Evolutionary conservation across 495 filamentous ascomycete genomes (phyloP).

Genomic region (Xylaria castorea): DNA sequence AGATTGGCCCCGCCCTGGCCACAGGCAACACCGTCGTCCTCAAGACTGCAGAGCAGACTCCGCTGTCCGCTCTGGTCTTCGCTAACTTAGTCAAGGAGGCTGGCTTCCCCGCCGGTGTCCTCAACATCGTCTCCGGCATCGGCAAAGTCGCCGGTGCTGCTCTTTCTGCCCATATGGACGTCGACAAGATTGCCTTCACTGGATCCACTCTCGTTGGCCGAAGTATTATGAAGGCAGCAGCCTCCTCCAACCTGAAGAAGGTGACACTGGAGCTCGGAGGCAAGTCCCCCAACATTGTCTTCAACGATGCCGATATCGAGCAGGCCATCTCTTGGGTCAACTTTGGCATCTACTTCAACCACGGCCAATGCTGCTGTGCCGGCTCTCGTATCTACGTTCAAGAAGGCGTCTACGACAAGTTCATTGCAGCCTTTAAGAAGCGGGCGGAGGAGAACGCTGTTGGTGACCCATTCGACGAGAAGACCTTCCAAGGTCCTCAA

Average conservation of each 20-base stretch:
- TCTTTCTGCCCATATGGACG: conserved; percentile 91
- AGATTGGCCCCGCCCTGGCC: conserved; percentile 92
- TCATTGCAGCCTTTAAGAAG: conserved; percentile 85
- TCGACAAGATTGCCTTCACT: conserved; percentile 99
- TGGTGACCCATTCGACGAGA: conserved; percentile 85
- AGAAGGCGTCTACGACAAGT: conserved; percentile 95
- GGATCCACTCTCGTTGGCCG: conserved; percentile 92
- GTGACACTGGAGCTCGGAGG: conserved; percentile 98
- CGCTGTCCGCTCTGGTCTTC: conserved; percentile 84
- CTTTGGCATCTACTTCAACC: conserved; percentile 99
- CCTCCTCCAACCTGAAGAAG: conserved; percentile 96
- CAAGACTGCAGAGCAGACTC: conserved; percentile 97
- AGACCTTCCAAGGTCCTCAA: conserved; percentile 98
- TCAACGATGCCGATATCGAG: conserved; percentile 94
- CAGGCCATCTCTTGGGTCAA: conserved; percentile 98
- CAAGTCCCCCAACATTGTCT: conserved; percentile 98
- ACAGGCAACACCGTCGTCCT: conserved; percentile 89
- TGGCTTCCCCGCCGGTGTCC: conserved; percentile 93
- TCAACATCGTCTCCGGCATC: conserved; percentile 95
- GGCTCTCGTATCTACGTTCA: conserved; percentile 96
- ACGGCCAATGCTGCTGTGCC: conserved; percentile 98
- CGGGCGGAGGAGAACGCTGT: conserved; percentile 83
- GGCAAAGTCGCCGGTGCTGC: conserved; percentile 91
- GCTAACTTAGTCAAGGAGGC: conserved; percentile 86
- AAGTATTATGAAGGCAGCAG: conserved; percentile 94